A percentile compares a stretch with the other conserved stretches of the same genome.
These are phyloP conservation scores for Brassica nigra DNA, from an alignment of 345 rosid species.

Conservation along the genomic window DNA sequence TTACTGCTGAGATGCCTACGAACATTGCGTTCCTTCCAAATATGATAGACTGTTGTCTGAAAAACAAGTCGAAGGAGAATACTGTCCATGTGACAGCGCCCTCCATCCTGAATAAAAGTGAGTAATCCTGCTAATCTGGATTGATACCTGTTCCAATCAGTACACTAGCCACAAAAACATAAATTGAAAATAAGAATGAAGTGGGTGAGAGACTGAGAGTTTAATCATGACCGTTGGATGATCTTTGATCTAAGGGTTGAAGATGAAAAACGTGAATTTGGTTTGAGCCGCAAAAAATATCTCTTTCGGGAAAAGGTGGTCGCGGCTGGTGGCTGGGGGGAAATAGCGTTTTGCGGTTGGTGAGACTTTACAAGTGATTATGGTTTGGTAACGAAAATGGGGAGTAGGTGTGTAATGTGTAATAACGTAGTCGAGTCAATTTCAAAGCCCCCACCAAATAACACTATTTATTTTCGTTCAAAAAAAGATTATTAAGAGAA, in stretches of 20 bases:
- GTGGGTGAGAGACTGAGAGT: not conserved
- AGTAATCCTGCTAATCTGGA: no score
- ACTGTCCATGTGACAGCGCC: no score
- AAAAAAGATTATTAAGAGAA: not conserved
- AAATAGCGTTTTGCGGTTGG: constrained; percentile 36
- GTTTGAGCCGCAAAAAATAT: constrained; percentile 23
- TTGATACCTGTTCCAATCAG: no score
- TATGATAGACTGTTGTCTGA: no score
- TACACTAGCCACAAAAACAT: not conserved
- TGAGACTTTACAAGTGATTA: constrained; percentile 23
- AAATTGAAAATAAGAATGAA: not conserved
- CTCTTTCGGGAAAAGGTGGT: constrained; percentile 18
- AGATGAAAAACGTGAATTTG: constrained; percentile 22
- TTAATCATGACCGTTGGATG: not conserved
- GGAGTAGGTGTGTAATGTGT: constrained; percentile 22
- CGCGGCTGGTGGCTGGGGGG: constrained; percentile 29
- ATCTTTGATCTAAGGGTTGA: not conserved
- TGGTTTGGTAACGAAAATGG: not conserved
- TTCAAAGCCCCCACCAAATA: constrained; percentile 2
- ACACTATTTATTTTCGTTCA: not conserved
- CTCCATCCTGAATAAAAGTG: no score
- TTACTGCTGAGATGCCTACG: no score
- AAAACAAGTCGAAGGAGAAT: no score
- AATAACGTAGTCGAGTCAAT: constrained; percentile 23
- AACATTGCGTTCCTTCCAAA: no score